Conservation (phyloP, 2,329 filamentous ascomycete genomes). For the Diaporthe sp. region DNA sequence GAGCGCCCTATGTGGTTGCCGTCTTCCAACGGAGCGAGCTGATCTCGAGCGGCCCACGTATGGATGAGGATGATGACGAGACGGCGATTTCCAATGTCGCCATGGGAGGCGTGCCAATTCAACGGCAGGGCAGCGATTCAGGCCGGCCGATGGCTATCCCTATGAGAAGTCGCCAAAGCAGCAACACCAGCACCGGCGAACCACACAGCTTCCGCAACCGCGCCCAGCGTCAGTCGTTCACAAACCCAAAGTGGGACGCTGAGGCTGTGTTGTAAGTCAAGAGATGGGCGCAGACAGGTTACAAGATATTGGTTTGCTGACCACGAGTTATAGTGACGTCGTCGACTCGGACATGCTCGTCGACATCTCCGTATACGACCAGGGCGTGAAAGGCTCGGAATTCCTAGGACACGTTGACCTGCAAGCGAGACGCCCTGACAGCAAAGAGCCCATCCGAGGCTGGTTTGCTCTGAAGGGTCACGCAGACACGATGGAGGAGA, state of each 20-base stretch:
- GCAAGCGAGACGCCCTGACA: constrained; percentile 74
- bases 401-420: constrained; percentile 94
- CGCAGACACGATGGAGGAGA: constrained; percentile 77
- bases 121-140: constrained; percentile 83
- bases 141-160: constrained; percentile 92
- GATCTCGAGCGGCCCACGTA: constrained; percentile 87
- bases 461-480: constrained; percentile 89
- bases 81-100: constrained; percentile 53
- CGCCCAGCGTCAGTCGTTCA: constrained; percentile 71
- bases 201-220: constrained; percentile 72
- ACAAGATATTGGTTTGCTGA: neutral
- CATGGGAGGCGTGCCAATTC: constrained; percentile 66
- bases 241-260: constrained; percentile 94
- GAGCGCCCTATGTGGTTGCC: constrained; percentile 94
- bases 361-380: constrained; percentile 94
- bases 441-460: constrained; percentile 79
- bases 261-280: constrained; percentile 90
- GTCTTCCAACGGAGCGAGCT: constrained; percentile 98
- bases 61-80: constrained; percentile 70
- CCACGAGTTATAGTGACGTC: constrained; percentile 77
- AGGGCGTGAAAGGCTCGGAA: constrained; percentile 81
- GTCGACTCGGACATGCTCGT: constrained; percentile 91
- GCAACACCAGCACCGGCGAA: constrained; percentile 87
- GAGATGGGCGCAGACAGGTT: neutral
- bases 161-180: constrained; percentile 97